Evolutionary conservation across 1,284 basidiomycete species (phyloP).

Genomic region (Fomitiporia mediterranea): DNA sequence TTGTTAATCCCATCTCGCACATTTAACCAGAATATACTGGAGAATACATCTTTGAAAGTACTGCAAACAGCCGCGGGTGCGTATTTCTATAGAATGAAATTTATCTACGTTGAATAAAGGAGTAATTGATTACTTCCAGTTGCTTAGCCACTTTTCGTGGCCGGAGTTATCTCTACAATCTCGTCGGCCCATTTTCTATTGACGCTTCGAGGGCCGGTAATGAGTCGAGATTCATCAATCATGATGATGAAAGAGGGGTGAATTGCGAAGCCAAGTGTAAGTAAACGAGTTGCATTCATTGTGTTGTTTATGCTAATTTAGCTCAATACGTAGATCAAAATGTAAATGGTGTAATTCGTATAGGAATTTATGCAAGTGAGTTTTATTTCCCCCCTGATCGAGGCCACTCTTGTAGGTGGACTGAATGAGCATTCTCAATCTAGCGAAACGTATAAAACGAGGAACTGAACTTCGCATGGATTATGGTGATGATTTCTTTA

Average conservation of each 20-base stretch:
- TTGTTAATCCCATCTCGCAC: background rate
- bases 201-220: slow-evolving; percentile 54
- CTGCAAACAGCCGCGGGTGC: slow-evolving; percentile 41
- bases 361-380: slow-evolving; percentile 53
- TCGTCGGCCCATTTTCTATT: slow-evolving; percentile 39
- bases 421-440: background rate
- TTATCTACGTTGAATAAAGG: background rate
- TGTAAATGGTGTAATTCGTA: slow-evolving; percentile 56
- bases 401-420: background rate
- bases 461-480: slow-evolving; percentile 47
- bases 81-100: slow-evolving; percentile 23
- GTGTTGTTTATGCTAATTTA: slow-evolving; percentile 8
- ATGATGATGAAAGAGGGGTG: slow-evolving; percentile 31
- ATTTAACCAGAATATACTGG: slow-evolving; percentile 50
- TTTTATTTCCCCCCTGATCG: background rate
- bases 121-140: slow-evolving; percentile 29
- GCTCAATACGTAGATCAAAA: slow-evolving; percentile 37
- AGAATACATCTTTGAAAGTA: slow-evolving; percentile 42
- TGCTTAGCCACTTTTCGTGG: slow-evolving; percentile 34
- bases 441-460: slow-evolving; percentile 34
- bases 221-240: slow-evolving; percentile 55
- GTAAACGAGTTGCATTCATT: slow-evolving; percentile 19
- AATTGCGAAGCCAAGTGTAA: slow-evolving; percentile 47
- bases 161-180: slow-evolving; percentile 53
- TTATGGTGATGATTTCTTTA: slow-evolving; percentile 47